Conservation (phyloP, 352 stramenopile species). For the Phytophthora pisi region DNA sequence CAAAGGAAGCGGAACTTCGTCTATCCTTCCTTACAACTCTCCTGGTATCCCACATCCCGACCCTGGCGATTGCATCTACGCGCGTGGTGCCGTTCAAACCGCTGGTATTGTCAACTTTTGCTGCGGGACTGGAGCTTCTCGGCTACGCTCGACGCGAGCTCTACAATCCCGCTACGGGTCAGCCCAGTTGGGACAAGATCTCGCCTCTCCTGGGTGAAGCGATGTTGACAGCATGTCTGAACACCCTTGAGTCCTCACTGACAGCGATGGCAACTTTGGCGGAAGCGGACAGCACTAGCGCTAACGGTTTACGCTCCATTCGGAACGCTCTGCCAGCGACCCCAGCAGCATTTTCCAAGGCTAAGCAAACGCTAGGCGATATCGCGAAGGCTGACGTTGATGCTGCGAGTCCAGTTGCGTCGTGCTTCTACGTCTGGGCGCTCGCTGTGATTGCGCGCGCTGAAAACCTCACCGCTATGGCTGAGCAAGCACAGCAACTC, state of each 20-base stretch:
- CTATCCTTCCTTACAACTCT: constrained; percentile 59
- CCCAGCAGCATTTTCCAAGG: constrained; percentile 21
- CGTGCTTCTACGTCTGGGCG: constrained; percentile 58
- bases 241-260: constrained; percentile 37
- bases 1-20: constrained; percentile 65
- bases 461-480: constrained; percentile 55
- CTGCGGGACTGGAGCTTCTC: constrained; percentile 53
- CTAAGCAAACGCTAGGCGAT: constrained; percentile 54
- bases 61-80: constrained; percentile 44
- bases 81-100: constrained; percentile 72
- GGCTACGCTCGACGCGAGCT: constrained; percentile 43
- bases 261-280: constrained; percentile 14
- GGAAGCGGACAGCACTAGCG: constrained; percentile 24
- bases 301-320: constrained; percentile 17
- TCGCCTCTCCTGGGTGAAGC: constrained; percentile 49
- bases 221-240: constrained; percentile 34
- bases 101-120: constrained; percentile 54
- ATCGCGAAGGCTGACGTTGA: constrained; percentile 63
- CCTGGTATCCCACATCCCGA: constrained; percentile 55
- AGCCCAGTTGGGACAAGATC: constrained; percentile 71
- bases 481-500: constrained; percentile 45
- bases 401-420: constrained; percentile 45
- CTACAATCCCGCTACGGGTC: constrained; percentile 61
- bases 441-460: constrained; percentile 56
- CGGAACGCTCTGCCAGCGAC: constrained; percentile 28